Evolutionary conservation across 2,329 filamentous ascomycete species (phyloP).

Genomic region (Sporothrix brasiliensis): DNA sequence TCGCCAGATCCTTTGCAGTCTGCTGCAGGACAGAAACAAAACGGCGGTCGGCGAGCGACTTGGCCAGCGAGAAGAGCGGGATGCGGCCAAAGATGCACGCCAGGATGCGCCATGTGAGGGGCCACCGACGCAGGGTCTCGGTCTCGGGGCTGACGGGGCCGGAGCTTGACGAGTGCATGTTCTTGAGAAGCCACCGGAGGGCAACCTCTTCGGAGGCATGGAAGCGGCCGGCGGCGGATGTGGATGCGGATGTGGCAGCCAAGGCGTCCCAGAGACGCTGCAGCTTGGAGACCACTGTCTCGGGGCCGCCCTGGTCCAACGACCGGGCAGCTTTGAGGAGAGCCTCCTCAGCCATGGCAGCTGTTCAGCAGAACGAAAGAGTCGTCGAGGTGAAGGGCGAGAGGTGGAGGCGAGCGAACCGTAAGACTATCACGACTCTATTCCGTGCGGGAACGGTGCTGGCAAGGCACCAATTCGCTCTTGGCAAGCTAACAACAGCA

Average conservation of each 20-base stretch:
- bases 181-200: slow-evolving; percentile 65
- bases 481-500: not conserved
- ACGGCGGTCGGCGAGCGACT: slow-evolving; percentile 69
- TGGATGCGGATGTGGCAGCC: slow-evolving; percentile 46
- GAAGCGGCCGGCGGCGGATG: slow-evolving; percentile 45
- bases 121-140: slow-evolving; percentile 59
- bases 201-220: slow-evolving; percentile 61
- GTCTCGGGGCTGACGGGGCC: slow-evolving; percentile 45
- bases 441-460: not conserved
- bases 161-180: slow-evolving; percentile 56
- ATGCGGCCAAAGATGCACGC: slow-evolving; percentile 64
- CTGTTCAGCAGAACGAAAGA: too few relatives aligned
- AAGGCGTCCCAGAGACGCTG: slow-evolving; percentile 54
- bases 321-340: slow-evolving; percentile 58
- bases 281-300: slow-evolving; percentile 52
- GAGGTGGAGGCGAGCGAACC: not conserved
- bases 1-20: slow-evolving; percentile 62
- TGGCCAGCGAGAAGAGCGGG: slow-evolving; percentile 69
- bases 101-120: slow-evolving; percentile 64
- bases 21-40: slow-evolving; percentile 69
- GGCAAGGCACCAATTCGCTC: not conserved
- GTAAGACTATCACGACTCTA: slow-evolving; percentile 8
- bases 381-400: slow-evolving; percentile 7
- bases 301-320: slow-evolving; percentile 57
- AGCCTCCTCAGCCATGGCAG: slow-evolving; percentile 35